These are phyloP conservation scores for Vanrija sp. DNA, from an alignment of 1,284 basidiomycete genomes.

Conservation along the genomic window DNA sequence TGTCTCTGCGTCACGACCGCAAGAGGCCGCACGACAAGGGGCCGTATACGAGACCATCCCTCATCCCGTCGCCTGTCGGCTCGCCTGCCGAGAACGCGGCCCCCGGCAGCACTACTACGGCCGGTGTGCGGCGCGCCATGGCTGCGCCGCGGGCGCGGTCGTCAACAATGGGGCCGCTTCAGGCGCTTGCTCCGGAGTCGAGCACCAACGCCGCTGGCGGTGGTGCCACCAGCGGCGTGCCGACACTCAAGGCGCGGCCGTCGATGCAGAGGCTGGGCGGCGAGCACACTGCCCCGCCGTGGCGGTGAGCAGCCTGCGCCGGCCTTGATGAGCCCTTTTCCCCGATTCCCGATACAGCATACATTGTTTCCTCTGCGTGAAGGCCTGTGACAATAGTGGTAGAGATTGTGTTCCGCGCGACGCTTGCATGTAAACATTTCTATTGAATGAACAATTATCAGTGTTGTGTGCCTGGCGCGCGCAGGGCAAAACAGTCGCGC, in stretches of 20 bases:
- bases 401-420: too few relatives aligned
- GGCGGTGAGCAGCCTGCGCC: background rate
- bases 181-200: background rate
- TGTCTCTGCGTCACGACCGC: slow-evolving; percentile 11
- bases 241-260: background rate
- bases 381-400: too few relatives aligned
- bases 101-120: too few relatives aligned
- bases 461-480: too few relatives aligned
- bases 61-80: slow-evolving; percentile 6
- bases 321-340: background rate
- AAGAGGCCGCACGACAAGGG: slow-evolving; percentile 9
- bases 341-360: background rate
- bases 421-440: too few relatives aligned
- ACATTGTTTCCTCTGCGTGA: too few relatives aligned
- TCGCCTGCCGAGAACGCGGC: slow-evolving; percentile 5
- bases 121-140: slow-evolving; percentile 1
- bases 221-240: background rate
- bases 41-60: slow-evolving; percentile 10
- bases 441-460: too few relatives aligned
- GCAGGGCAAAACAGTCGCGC: too few relatives aligned
- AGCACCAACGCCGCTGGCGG: background rate
- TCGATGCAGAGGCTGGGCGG: background rate
- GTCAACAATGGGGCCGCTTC: too few relatives aligned
- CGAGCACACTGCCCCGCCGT: background rate
- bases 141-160: background rate